phyloP scores from a whole-genome alignment of 2,329 filamentous ascomycete genomes.

The Zopfia rhizophila region DNA sequence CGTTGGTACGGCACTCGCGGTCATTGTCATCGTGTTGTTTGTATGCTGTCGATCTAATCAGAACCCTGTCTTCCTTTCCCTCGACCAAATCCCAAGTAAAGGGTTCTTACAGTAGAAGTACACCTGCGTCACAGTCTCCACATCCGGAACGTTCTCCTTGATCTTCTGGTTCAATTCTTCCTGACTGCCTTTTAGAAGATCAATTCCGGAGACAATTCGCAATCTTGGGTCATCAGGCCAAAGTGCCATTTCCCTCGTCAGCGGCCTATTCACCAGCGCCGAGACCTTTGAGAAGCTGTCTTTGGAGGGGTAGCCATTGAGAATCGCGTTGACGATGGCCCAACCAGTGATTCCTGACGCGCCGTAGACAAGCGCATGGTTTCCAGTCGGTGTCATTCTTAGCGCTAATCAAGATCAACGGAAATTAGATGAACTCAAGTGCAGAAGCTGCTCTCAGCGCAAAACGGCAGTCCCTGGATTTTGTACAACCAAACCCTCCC shows the following conservation, averaged over 20 bases:
- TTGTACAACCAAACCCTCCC: conserved; percentile 15
- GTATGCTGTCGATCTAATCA: conserved; percentile 32
- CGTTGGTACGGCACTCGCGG: conserved; percentile 47
- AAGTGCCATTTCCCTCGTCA: conserved; percentile 42
- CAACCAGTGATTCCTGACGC: conserved; percentile 63
- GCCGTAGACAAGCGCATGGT: conserved; percentile 52
- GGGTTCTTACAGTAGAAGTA: conserved; percentile 53
- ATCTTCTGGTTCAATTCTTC: conserved; percentile 46
- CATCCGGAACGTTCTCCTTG: conserved; percentile 45
- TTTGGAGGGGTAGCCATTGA: conserved; percentile 58
- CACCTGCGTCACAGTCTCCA: conserved; percentile 53
- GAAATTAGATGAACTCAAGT: not conserved
- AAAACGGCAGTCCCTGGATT: conserved; percentile 14
- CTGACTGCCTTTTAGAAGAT: conserved; percentile 50
- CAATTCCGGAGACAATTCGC: conserved; percentile 53
- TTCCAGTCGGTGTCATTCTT: conserved; percentile 29
- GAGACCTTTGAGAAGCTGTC: conserved; percentile 57
- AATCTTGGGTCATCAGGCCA: conserved; percentile 51
- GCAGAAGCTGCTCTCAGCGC: conserved; percentile 9
- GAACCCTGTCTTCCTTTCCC: conserved; percentile 1
- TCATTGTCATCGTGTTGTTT: conserved; percentile 42
- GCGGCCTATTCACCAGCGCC: conserved; percentile 60
- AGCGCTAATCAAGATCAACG: not conserved
- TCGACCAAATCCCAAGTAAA: not conserved
- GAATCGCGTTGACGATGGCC: conserved; percentile 61